Percentiles rank a stretch among this genome's conserved stretches.
These are phyloP conservation scores for Rhizophagus clarus DNA, from an alignment of 192 early-diverging fungal genomes.

Conservation along the genomic window DNA sequence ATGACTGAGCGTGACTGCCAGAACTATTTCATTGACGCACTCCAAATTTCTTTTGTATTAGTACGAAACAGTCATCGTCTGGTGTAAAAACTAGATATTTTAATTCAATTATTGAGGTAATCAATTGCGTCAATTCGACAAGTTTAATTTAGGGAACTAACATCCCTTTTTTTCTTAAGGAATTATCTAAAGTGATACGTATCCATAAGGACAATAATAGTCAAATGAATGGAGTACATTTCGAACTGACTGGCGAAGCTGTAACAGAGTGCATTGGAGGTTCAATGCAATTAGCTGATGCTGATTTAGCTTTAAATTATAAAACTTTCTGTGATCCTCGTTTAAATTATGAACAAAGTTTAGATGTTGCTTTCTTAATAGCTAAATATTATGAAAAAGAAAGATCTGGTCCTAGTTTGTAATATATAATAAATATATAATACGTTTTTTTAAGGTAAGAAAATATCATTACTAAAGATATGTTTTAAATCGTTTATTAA, in stretches of 20 bases:
- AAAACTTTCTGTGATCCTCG: constrained; percentile 96
- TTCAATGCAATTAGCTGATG: constrained; percentile 90
- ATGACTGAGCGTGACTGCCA: background rate
- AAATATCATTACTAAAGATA: no score
- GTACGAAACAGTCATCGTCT: constrained; percentile 75
- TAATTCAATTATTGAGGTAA: constrained; percentile 77
- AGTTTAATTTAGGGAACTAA: background rate
- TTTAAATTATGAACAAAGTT: constrained; percentile 95
- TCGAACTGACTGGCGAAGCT: constrained; percentile 95
- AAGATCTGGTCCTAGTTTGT: constrained; percentile 19
- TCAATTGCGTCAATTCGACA: background rate
- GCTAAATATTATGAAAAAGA: constrained; percentile 80
- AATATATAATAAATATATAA: background rate
- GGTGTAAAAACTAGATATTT: constrained; percentile 93
- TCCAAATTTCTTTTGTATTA: constrained; percentile 12
- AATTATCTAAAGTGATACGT: constrained; percentile 80
- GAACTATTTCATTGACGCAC: background rate
- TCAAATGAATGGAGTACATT: constrained; percentile 90
- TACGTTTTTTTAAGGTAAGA: no score
- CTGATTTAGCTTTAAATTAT: constrained; percentile 87
- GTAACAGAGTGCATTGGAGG: constrained; percentile 97
- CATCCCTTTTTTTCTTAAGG: constrained; percentile 37
- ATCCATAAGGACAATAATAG: constrained; percentile 79
- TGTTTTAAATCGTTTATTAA: no score
- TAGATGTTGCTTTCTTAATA: constrained; percentile 97